A percentile compares a stretch with the other conserved stretches of the same genome.
Conservation (phyloP, 768 basidiomycete species). For the Guyanaporus albipodus region DNA sequence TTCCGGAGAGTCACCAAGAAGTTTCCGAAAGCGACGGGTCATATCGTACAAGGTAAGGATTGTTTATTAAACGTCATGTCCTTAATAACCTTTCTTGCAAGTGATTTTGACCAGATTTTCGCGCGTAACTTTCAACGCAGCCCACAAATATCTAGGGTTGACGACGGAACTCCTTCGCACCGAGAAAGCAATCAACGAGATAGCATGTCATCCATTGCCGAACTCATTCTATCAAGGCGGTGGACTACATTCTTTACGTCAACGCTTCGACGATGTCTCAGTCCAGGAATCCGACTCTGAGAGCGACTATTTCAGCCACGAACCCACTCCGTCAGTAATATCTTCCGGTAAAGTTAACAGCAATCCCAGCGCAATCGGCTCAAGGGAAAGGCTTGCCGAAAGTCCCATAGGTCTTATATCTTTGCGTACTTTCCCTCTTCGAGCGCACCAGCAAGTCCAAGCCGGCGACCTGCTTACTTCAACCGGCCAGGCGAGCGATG, state of each 20-base stretch:
- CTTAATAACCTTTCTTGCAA: conserved; percentile 23
- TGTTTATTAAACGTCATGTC: conserved; percentile 3
- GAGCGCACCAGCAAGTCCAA: conserved; percentile 54
- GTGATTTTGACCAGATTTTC: conserved; percentile 96
- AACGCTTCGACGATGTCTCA: conserved; percentile 73
- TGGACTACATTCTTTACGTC: conserved; percentile 83
- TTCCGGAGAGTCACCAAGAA: conserved; percentile 93
- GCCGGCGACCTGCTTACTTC: conserved; percentile 74
- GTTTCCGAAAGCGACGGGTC: conserved; percentile 94
- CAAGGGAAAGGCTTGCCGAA: conserved; percentile 26
- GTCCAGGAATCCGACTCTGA: conserved; percentile 45
- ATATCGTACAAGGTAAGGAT: conserved; percentile 82
- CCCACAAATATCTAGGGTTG: conserved; percentile 92
- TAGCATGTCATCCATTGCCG: conserved; percentile 94
- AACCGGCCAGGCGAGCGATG: conserved; percentile 45
- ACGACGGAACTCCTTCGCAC: conserved; percentile 94
- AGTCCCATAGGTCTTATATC: conserved; percentile 16
- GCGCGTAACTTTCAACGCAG: conserved; percentile 95
- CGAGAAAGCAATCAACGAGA: conserved; percentile 95
- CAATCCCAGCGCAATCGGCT: conserved; percentile 7
- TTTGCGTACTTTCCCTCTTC: conserved; percentile 24
- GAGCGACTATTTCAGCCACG: conserved; percentile 52
- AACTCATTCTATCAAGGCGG: conserved; percentile 88
- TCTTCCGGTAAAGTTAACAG: conserved; percentile 21
- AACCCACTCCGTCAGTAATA: conserved; percentile 14